Evolutionary conservation across 495 filamentous ascomycete species (phyloP).

Genomic region (Hypoxylon crocopeplum): DNA sequence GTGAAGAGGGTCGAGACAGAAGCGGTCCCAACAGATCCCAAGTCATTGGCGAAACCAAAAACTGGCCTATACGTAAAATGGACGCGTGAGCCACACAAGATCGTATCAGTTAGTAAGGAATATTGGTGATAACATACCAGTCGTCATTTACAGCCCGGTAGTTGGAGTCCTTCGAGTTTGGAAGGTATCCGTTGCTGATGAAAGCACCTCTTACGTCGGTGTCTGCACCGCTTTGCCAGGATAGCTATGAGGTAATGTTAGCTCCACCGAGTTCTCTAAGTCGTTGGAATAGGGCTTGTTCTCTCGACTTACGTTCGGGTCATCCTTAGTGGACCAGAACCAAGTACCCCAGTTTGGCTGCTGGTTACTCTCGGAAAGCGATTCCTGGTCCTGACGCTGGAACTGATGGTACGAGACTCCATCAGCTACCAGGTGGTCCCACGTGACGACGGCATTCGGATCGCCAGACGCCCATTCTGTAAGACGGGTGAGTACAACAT

Average conservation of each 20-base stretch:
- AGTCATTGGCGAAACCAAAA: constrained; percentile 85
- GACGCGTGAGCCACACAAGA: neutral
- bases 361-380: constrained; percentile 74
- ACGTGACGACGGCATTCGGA: constrained; percentile 43
- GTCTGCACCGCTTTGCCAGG: constrained; percentile 73
- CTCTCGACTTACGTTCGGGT: constrained; percentile 44
- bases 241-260: constrained; percentile 44
- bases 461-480: constrained; percentile 57
- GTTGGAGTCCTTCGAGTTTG: constrained; percentile 68
- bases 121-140: constrained; percentile 51
- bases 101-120: neutral
- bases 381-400: constrained; percentile 64
- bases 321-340: constrained; percentile 65
- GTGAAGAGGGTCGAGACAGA: constrained; percentile 68
- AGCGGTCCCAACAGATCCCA: constrained; percentile 52
- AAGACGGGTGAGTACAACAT: constrained; percentile 28
- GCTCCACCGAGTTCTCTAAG: neutral
- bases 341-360: constrained; percentile 87
- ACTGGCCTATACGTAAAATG: constrained; percentile 63
- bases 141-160: constrained; percentile 75
- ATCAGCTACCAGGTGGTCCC: constrained; percentile 46
- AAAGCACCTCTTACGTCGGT: constrained; percentile 70
- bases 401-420: constrained; percentile 61
- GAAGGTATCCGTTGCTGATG: constrained; percentile 64
- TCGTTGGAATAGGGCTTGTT: neutral